phyloP scores from a whole-genome alignment of 1,284 basidiomycete species.

The Marasmius fiardii region DNA sequence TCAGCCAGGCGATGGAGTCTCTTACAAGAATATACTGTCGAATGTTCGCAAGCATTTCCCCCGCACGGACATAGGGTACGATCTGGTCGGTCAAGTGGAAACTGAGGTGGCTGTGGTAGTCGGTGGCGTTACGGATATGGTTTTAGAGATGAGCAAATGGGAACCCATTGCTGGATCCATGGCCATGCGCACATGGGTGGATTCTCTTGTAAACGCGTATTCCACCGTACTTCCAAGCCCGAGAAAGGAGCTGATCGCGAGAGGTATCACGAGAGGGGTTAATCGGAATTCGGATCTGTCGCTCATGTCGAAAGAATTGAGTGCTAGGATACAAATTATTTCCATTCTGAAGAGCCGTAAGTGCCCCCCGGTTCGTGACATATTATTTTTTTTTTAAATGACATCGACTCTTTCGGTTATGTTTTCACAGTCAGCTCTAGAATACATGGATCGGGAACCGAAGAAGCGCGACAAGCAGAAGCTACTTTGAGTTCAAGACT shows the following conservation, averaged over 20 bases:
- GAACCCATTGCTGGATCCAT: conserved; percentile 49
- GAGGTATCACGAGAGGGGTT: conserved; percentile 42
- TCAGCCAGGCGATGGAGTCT: conserved; percentile 46
- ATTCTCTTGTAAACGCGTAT: conserved; percentile 37
- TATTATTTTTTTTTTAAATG: no score
- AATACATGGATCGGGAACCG: conserved; percentile 42
- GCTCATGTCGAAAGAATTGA: conserved; percentile 48
- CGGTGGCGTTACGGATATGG: conserved; percentile 49
- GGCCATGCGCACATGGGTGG: conserved; percentile 52
- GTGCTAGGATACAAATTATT: conserved; percentile 47
- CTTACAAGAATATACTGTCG: conserved; percentile 37
- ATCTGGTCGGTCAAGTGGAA: conserved; percentile 38
- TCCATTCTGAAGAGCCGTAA: conserved; percentile 45
- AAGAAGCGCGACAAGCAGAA: conserved; percentile 43
- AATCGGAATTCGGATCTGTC: conserved; percentile 43
- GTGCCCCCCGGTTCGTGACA: no score
- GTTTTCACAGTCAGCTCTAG: conserved; percentile 47
- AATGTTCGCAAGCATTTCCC: conserved; percentile 47
- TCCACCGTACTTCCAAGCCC: conserved; percentile 17
- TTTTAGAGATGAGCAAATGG: conserved; percentile 49
- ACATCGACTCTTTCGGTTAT: no score
- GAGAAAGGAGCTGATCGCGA: conserved; percentile 39
- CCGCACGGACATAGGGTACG: conserved; percentile 36
- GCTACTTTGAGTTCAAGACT: conserved; percentile 49
- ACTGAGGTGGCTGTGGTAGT: conserved; percentile 42